Evolutionary conservation across 192 early-diverging fungal species (phyloP).

Genomic region (Obelidium mucronatum): DNA sequence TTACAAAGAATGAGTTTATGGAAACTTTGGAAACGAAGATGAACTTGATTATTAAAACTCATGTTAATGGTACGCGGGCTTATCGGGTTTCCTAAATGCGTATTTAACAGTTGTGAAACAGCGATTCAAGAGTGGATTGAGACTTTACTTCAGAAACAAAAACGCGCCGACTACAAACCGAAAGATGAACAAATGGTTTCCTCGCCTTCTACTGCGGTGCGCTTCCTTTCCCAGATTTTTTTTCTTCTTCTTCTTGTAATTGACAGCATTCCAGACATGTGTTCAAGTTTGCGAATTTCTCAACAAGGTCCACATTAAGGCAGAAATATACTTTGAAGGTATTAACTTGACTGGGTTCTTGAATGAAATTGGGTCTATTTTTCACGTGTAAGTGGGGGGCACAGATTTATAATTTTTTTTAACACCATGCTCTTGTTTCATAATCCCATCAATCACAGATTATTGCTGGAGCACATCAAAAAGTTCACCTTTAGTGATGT

Average conservation of each 20-base stretch:
- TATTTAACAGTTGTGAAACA: conserved; percentile 53
- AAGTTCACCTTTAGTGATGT: conserved; percentile 84
- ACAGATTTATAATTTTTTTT: conserved; percentile 28
- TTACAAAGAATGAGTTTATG: conserved; percentile 90
- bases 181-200: conserved; percentile 81
- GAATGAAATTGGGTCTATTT: conserved; percentile 76
- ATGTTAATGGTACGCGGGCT: conserved; percentile 71
- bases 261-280: conserved; percentile 83
- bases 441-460: too few relatives aligned
- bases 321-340: conserved; percentile 69
- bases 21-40: conserved; percentile 78
- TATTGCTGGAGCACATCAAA: conserved; percentile 93
- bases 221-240: not conserved
- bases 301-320: conserved; percentile 64
- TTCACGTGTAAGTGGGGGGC: conserved; percentile 84
- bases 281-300: conserved; percentile 81
- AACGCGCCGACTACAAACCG: conserved; percentile 88
- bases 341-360: conserved; percentile 82
- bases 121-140: conserved; percentile 77
- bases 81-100: conserved; percentile 3
- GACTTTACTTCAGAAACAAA: conserved; percentile 76
- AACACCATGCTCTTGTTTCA: too few relatives aligned
- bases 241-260: not conserved
- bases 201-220: conserved; percentile 40
- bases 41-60: conserved; percentile 77